Percentiles rank a stretch among this genome's conserved stretches.
phyloP scores from a whole-genome alignment of 1,139 yeast species.

The Pneumocystis sp. region DNA sequence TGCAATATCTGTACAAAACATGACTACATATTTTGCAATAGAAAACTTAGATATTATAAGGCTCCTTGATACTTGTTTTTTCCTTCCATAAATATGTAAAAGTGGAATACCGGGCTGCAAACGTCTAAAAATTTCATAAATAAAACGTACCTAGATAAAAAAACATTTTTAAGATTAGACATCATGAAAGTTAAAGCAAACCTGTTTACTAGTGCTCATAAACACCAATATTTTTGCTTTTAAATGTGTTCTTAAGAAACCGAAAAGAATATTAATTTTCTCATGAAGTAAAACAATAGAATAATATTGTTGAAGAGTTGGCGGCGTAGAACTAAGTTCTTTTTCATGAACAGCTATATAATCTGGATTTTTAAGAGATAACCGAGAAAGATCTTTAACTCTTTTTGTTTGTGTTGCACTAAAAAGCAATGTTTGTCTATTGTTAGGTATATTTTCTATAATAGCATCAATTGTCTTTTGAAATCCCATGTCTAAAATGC shows the following conservation, averaged over 20 bases:
- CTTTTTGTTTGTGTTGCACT: slow-evolving; percentile 91
- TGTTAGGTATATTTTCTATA: slow-evolving; percentile 57
- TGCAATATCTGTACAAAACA: slow-evolving; percentile 91
- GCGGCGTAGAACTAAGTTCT: slow-evolving; percentile 56
- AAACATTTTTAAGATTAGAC: background rate
- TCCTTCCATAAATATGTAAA: slow-evolving; percentile 85
- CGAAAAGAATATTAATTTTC: slow-evolving; percentile 73
- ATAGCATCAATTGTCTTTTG: slow-evolving; percentile 77
- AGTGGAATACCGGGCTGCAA: slow-evolving; percentile 92
- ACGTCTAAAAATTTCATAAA: slow-evolving; percentile 78
- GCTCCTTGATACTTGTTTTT: slow-evolving; percentile 81
- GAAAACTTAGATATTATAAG: slow-evolving; percentile 81
- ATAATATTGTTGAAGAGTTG: slow-evolving; percentile 68
- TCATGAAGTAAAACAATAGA: slow-evolving; percentile 58
- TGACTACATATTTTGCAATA: slow-evolving; percentile 71
- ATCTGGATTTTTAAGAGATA: slow-evolving; percentile 59
- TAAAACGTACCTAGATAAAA: slow-evolving; percentile 48
- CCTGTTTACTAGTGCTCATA: slow-evolving; percentile 77
- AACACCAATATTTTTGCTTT: slow-evolving; percentile 77
- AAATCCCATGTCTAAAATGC: slow-evolving; percentile 95
- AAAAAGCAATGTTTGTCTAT: slow-evolving; percentile 76
- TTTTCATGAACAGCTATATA: slow-evolving; percentile 42
- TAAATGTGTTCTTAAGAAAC: slow-evolving; percentile 77
- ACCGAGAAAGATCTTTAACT: slow-evolving; percentile 73
- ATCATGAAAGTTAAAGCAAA: background rate